Base-by-base conservation (phyloP, 768 basidiomycete genomes). In the Phylloporus sp. region DNA sequence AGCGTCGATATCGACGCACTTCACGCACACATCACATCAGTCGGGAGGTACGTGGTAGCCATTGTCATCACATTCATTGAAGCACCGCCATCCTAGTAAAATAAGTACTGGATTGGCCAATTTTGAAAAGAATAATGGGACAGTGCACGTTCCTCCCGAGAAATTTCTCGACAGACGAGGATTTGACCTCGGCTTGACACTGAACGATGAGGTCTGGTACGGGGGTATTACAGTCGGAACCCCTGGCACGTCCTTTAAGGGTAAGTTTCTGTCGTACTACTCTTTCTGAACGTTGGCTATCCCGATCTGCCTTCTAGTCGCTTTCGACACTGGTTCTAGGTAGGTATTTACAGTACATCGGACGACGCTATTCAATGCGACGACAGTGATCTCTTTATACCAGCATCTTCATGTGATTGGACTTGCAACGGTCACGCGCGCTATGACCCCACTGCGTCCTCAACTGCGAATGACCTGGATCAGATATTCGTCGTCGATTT, bases 401-500 rank as follows among this genome's bases (percentile, higher is more conserved):
- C 40, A 31, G 27, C 21, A 1, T 7, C 37, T 18, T 13, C 0
- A 6, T 53, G 55, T 46, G 20, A 50, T 38, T 29, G 18, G 6
- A 34, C 17, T 21, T 74, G 72, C 53, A 22, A n/a, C 2, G 58
- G 58, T 14, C 67, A 68, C 42, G 54, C 38, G 5, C 13, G 41
- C 15, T 70, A 61, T 44, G 46, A 64, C 23, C 53, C 62, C 5
- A 29, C 24, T 11, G 7, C 26, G 7, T 65, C 61, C 26, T 59
- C 60, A 0, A 66, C 68, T 5, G 51, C 72, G 1, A 18, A 39
- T 1, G 53, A 60, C 42, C 15, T 55, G n/a, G 32, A 41, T 3
- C 31, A 60, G 34, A 33, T 47, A 1, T 69, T 72, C 48, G 31
- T 24, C 2, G 57, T 74, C 40, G 0, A 14, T 5, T 78, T 67